Evolutionary conservation across 331 rosid genomes (phyloP).

Genomic region (Spiraea crenata): DNA sequence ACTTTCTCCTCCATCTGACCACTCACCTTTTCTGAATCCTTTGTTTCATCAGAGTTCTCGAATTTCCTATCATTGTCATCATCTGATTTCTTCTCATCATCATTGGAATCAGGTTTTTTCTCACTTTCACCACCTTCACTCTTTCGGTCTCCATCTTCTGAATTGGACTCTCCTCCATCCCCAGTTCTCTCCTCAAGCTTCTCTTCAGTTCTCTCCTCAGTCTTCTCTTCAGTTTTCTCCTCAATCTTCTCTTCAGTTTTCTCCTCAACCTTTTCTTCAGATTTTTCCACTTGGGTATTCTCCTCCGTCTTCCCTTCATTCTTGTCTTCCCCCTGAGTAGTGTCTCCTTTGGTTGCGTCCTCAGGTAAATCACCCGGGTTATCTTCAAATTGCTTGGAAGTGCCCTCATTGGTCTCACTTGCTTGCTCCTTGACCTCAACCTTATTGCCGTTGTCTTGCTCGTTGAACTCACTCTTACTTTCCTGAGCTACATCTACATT

Average conservation of each 20-base stretch:
- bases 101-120: conserved; percentile 36
- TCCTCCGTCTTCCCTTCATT: conserved; percentile 28
- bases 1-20: conserved; percentile 43
- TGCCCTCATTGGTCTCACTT: conserved; percentile 40
- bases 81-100: conserved; percentile 39
- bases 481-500: conserved; percentile 62
- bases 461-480: conserved; percentile 47
- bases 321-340: conserved; percentile 30
- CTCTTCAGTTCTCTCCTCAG: conserved; percentile 41
- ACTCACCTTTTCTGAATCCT: conserved; percentile 7
- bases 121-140: conserved; percentile 35
- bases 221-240: conserved; percentile 38
- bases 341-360: conserved; percentile 69
- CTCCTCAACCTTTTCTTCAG: conserved; percentile 35
- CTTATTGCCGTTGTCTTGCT: conserved; percentile 25
- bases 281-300: conserved; percentile 19
- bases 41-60: conserved; percentile 34
- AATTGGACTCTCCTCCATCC: conserved; percentile 24
- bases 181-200: conserved; percentile 11
- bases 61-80: conserved; percentile 46
- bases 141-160: conserved; percentile 38
- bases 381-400: conserved; percentile 69
- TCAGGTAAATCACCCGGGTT: conserved; percentile 77
- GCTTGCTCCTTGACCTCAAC: conserved; percentile 27
- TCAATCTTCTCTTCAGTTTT: conserved; percentile 28